phyloP scores from a whole-genome alignment of 495 filamentous ascomycete species.

The Parathielavia appendiculata region DNA sequence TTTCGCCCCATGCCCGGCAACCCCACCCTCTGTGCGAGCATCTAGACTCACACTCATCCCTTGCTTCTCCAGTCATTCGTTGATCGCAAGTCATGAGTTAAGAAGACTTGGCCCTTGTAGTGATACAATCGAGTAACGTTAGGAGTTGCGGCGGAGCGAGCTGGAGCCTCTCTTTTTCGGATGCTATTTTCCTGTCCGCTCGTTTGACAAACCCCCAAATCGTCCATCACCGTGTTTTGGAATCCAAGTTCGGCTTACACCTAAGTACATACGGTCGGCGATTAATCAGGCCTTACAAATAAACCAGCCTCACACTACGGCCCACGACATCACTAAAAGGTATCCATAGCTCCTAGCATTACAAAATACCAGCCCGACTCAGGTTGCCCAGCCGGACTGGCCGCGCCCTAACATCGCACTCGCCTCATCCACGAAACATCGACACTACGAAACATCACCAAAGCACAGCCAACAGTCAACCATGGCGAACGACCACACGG shows the following conservation, averaged over 20 bases:
- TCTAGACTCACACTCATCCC: not conserved
- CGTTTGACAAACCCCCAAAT: not conserved
- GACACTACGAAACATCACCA: not conserved
- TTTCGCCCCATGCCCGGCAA: not conserved
- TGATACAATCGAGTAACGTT: not conserved
- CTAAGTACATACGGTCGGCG: not conserved
- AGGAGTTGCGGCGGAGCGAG: not conserved
- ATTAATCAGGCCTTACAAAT: slow-evolving; percentile 11
- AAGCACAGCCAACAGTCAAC: not conserved
- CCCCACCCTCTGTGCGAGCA: not conserved
- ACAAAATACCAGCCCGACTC: too few relatives aligned
- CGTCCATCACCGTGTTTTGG: not conserved
- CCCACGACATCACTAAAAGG: not conserved
- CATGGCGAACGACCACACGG: not conserved
- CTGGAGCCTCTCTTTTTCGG: not conserved
- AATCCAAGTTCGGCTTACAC: not conserved
- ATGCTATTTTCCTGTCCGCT: slow-evolving; percentile 8
- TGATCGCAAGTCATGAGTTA: not conserved
- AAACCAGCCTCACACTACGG: not conserved
- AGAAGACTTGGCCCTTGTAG: not conserved
- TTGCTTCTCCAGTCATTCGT: not conserved
- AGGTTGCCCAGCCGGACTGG: too few relatives aligned
- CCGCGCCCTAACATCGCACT: too few relatives aligned
- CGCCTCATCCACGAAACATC: too few relatives aligned
- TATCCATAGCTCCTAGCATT: not conserved